phyloP scores from a whole-genome alignment of 306 rosid genomes.

The Prosopis cineraria region DNA sequence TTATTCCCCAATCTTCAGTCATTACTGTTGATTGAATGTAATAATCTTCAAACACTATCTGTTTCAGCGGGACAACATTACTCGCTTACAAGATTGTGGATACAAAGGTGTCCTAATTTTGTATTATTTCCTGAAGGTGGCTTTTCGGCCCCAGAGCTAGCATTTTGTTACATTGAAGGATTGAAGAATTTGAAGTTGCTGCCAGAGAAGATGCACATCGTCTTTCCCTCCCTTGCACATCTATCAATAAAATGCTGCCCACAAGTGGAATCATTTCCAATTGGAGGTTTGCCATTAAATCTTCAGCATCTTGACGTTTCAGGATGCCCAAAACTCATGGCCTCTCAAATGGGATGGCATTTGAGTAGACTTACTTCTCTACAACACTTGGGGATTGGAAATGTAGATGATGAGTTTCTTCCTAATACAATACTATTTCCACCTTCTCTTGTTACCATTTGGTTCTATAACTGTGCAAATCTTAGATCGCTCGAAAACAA shows the following conservation, averaged over 20 bases:
- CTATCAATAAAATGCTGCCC: background rate
- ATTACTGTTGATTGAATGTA: background rate
- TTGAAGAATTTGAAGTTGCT: background rate
- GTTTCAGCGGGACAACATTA: background rate
- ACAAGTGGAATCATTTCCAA: slow-evolving; percentile 2
- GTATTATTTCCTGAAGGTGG: background rate
- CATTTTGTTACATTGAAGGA: background rate
- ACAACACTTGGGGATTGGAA: accelerated
- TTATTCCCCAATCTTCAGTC: background rate
- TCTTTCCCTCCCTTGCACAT: background rate
- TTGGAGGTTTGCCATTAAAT: slow-evolving; percentile 10
- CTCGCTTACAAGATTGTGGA: background rate
- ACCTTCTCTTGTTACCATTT: background rate
- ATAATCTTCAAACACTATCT: background rate
- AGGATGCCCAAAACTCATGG: background rate
- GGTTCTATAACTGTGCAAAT: background rate
- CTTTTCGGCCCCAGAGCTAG: background rate
- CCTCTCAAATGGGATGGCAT: background rate
- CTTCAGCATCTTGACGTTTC: accelerated
- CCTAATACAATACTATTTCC: background rate
- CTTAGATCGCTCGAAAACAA: background rate
- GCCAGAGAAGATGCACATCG: background rate
- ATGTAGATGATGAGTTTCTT: background rate
- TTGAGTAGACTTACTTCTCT: background rate
- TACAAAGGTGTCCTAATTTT: background rate